phyloP scores from a whole-genome alignment of 2,329 filamentous ascomycete species.

The Paecilomyces variotii region DNA sequence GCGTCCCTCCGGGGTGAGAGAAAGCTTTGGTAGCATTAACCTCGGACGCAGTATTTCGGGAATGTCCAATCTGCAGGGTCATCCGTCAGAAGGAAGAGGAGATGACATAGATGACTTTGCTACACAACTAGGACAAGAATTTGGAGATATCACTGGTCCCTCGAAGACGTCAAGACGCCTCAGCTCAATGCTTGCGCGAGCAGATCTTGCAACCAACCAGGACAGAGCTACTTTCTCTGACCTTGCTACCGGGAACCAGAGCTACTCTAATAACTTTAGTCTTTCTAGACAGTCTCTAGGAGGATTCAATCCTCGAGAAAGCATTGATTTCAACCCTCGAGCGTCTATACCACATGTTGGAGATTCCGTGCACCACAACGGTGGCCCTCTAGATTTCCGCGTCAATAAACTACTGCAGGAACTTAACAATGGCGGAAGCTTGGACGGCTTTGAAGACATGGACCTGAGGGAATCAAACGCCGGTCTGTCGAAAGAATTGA shows the following conservation, averaged over 20 bases:
- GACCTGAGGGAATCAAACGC: constrained; percentile 66
- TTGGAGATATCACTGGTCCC: constrained; percentile 46
- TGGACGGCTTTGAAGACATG: constrained; percentile 64
- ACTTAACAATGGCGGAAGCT: constrained; percentile 52
- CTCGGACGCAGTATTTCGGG: constrained; percentile 36
- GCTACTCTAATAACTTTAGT: constrained; percentile 29
- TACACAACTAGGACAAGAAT: constrained; percentile 63
- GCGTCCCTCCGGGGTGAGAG: constrained; percentile 58
- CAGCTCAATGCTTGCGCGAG: constrained; percentile 81
- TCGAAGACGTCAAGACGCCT: constrained; percentile 66
- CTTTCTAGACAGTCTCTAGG: constrained; percentile 65
- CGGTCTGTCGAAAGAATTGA: constrained; percentile 62
- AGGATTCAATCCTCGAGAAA: constrained; percentile 55
- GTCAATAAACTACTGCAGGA: constrained; percentile 64
- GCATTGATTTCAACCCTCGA: constrained; percentile 47
- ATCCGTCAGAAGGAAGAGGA: constrained; percentile 44
- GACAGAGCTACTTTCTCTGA: constrained; percentile 76
- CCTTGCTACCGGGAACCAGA: constrained; percentile 44
- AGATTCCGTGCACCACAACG: constrained; percentile 42
- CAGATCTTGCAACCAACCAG: constrained; percentile 77
- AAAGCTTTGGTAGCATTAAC: constrained; percentile 60
- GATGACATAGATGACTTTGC: constrained; percentile 54
- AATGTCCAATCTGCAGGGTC: constrained; percentile 29
- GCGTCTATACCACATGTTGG: constrained; percentile 48
- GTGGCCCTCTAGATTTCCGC: constrained; percentile 60